phyloP scores from a whole-genome alignment of 305 asterid genomes.

The Solanum hybrid region DNA sequence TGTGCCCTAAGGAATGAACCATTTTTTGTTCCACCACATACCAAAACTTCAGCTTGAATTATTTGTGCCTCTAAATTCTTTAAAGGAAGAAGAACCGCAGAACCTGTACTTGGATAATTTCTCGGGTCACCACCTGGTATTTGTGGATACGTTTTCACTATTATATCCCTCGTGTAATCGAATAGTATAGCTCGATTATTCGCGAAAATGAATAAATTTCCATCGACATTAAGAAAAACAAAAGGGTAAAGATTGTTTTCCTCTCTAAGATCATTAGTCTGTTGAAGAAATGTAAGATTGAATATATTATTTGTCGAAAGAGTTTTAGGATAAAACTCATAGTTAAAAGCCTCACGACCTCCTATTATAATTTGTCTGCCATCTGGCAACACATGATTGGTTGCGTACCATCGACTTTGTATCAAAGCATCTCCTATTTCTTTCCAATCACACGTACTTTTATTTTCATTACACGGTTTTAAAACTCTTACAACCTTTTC shows the following conservation, averaged over 20 bases:
- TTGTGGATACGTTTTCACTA: not conserved
- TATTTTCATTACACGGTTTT: not conserved
- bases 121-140: conserved; percentile 32
- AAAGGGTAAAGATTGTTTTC: conserved; percentile 17
- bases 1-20: conserved; percentile 12
- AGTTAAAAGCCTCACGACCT: conserved; percentile 8
- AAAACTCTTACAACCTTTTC: not conserved
- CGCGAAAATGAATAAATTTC: conserved; percentile 12
- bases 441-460: conserved; percentile 12
- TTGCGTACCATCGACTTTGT: conserved; percentile 14
- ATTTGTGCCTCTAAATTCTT: not conserved
- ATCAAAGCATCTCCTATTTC: not conserved
- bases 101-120: conserved; percentile 12
- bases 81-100: conserved; percentile 2
- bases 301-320: not conserved
- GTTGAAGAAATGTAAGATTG: conserved; percentile 5
- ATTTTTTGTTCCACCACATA: conserved; percentile 11
- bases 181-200: conserved; percentile 7
- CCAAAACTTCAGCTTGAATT: conserved; percentile 5
- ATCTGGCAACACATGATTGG: conserved; percentile 14
- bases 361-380: conserved; percentile 17
- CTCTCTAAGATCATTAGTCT: conserved; percentile 3
- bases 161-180: not conserved
- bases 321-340: conserved; percentile 11
- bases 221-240: conserved; percentile 16